phyloP scores from a whole-genome alignment of 1,284 basidiomycete genomes.

The Sporisorium iseilematis-ciliati region DNA sequence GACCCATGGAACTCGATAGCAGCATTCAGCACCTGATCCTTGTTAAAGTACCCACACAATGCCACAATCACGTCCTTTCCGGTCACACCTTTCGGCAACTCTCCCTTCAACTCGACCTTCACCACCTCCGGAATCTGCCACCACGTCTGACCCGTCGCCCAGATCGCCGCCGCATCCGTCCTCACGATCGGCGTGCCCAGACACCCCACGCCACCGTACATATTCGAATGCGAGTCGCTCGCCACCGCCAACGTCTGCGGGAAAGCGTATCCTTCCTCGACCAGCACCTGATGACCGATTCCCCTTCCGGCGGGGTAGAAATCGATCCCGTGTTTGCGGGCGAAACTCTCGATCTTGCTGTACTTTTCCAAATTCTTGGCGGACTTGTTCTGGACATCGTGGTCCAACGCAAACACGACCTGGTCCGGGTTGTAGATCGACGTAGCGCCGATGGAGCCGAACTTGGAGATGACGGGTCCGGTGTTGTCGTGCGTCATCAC shows the following conservation, averaged over 20 bases:
- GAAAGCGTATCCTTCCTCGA: constrained; percentile 68
- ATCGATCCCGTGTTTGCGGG: constrained; percentile 85
- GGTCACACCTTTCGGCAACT: constrained; percentile 87
- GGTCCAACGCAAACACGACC: constrained; percentile 95
- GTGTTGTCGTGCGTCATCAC: constrained; percentile 86
- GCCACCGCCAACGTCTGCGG: constrained; percentile 75
- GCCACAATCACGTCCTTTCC: constrained; percentile 99
- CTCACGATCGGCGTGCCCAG: constrained; percentile 91
- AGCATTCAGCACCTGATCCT: constrained; percentile 97
- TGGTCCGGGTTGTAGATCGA: constrained; percentile 84
- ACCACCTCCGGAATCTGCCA: constrained; percentile 99
- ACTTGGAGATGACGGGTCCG: constrained; percentile 91
- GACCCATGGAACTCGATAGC: constrained; percentile 98
- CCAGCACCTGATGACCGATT: constrained; percentile 77
- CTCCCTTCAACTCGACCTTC: constrained; percentile 89
- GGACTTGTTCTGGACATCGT: constrained; percentile 97
- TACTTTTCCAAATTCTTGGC: constrained; percentile 95
- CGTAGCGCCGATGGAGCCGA: constrained; percentile 93
- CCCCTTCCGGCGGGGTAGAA: constrained; percentile 98
- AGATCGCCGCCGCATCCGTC: constrained; percentile 88
- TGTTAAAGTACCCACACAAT: constrained; percentile 94
- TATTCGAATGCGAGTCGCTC: constrained; percentile 96
- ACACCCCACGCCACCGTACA: constrained; percentile 98
- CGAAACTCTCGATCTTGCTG: constrained; percentile 90
- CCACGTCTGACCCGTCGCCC: constrained; percentile 99